Percentiles rank a stretch among this genome's conserved stretches.
These are phyloP conservation scores for Scutellaria barbata DNA, from an alignment of 257 asterid species.

Conservation along the genomic window DNA sequence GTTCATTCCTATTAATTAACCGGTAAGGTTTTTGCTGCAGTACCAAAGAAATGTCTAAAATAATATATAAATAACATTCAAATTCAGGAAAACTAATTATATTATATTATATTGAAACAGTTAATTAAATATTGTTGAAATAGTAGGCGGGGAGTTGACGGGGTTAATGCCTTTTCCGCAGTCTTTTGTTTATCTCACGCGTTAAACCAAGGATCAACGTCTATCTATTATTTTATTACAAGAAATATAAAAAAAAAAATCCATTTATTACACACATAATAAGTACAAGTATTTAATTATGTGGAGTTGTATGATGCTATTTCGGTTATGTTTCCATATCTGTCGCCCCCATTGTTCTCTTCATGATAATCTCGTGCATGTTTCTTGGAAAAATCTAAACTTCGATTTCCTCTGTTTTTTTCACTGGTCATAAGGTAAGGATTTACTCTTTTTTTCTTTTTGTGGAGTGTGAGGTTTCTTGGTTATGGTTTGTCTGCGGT, in stretches of 20 bases:
- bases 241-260: too few relatives aligned
- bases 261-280: not conserved
- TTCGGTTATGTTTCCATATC: conserved; percentile 27
- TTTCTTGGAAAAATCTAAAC: not conserved
- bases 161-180: not conserved
- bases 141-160: too few relatives aligned
- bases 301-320: not conserved
- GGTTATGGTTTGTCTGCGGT: not conserved
- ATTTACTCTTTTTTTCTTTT: conserved; percentile 1
- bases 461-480: not conserved
- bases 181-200: conserved; percentile 34
- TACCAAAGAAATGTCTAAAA: too few relatives aligned
- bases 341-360: not conserved
- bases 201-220: conserved; percentile 13
- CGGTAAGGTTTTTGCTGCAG: too few relatives aligned
- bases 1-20: too few relatives aligned
- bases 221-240: not conserved
- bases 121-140: too few relatives aligned
- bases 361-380: conserved; percentile 31
- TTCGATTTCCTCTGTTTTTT: conserved; percentile 4
- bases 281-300: not conserved
- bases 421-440: conserved; percentile 37
- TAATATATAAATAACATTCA: too few relatives aligned
- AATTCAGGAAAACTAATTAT: too few relatives aligned
- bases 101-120: too few relatives aligned